Evolutionary conservation across 768 basidiomycete species (phyloP), one percentile per base, ranked within the genome.

Genomic region (Chiua virens): DNA sequence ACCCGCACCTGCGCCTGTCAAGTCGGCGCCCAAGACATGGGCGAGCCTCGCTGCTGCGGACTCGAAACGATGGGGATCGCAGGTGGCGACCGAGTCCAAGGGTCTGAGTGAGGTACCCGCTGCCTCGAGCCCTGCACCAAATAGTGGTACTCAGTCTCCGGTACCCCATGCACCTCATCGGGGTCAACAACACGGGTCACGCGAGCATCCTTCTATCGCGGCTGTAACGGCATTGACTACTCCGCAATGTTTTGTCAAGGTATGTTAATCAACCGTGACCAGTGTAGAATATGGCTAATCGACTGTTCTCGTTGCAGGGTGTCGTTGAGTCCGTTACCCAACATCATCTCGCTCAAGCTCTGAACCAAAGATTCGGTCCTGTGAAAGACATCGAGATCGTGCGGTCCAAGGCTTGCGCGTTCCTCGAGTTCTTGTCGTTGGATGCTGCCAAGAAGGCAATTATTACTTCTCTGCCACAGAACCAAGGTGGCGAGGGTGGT

Each of bases 181-280:
- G 39, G 58, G 55, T 42, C 65, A 58, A 46, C 72, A 73, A 44
- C 69, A 73, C 8, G 73, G 68, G 22, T 64, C 73, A 23, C 72
- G 75, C 42, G 74, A 77, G 9, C 61, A 67, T 8, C 79, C 85
- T 8, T 70, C 72, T 9, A 60, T 74, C 49, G 64, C 77, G 38
- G 84, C 87, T 50, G 89, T 87, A 14, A 71, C 78, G 47, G 76
- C 70, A 53, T 74, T 94, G 47, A 78, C 79, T 21, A 90, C 83
- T 11, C 67, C 89, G 2, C 86, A 88, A 53, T 93, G 92, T 70
- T 99, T 98, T 72, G 86, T 98, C 76, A 98, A 97, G 83, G 89
- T 89, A 64, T 69, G 35, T 59, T 44, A 6, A 4, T 20, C 5
- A 6, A 10, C 27, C 2, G n/a, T 20, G 35, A 8, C 10, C 13